Evolutionary conservation across 371 early-diverging fungal genomes (phyloP), one percentile per base, ranked within the genome.

Genomic region (Mucor lusitanicus): DNA sequence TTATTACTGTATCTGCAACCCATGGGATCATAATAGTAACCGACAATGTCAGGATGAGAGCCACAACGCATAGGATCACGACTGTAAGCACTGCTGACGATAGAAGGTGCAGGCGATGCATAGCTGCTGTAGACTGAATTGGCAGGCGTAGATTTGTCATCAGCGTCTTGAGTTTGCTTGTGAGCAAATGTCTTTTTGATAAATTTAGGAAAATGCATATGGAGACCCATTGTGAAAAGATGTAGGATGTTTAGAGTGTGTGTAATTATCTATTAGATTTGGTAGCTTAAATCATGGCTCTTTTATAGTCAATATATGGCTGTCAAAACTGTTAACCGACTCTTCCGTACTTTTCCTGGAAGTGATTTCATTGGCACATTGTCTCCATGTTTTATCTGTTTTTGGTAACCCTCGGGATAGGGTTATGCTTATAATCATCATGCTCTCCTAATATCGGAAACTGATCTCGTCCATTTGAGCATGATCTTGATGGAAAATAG

Each of bases 11-110:
- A 68, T 25, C 63, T 56, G 27, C 72, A 59, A 23, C 79, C 75
- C 79, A 81, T 79, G 15, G 79, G 82, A 65, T 81, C 82, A 61
- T 74, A 57, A 46, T 66, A 79, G 6, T 62, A n/a, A 6, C 82
- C 82, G 39, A 81, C 64, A 6, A 74, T 63, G 50, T 74, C 74
- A 53, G 83, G 78, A 55, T 66, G 72, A 56, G 67, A 67, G 30
- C 68, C 72, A 32, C 71, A 75, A 40, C 80, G 73, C 75, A 73
- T 82, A 19, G 83, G 83, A 64, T 82, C 83, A 55, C 73, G 69
- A 27, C 68, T 59, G 57, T 69, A 80, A 65, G 71, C 69, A 39
- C 55, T 42, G 25, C 44, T 64, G 32, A 50, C 39, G 33, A 58
- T 21, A 9, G 58, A 59, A 13, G 42, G 42, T 6, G 64, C 44